phyloP scores from a whole-genome alignment of 306 rosid species.

The Acacia crassicarpa region DNA sequence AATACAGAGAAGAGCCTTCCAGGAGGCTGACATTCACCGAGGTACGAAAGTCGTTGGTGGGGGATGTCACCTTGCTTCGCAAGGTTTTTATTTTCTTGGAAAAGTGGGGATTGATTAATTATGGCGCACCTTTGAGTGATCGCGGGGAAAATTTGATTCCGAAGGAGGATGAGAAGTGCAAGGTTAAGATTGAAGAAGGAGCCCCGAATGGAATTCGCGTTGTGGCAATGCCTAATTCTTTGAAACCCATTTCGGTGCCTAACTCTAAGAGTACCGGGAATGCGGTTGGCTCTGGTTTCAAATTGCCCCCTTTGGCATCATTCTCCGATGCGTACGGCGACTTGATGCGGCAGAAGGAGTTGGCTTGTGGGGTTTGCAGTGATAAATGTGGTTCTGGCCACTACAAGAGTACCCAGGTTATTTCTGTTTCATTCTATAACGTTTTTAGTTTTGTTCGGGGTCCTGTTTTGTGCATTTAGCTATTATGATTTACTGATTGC shows the following conservation, averaged over 20 bases:
- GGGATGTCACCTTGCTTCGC: conserved; percentile 71
- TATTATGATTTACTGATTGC: neutral
- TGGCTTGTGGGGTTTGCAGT: conserved; percentile 65
- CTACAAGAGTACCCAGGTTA: conserved; percentile 64
- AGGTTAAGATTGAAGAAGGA: conserved; percentile 70
- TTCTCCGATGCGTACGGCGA: conserved; percentile 65
- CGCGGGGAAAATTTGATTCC: conserved; percentile 25
- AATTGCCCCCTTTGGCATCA: conserved; percentile 68
- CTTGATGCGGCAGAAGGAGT: conserved; percentile 42
- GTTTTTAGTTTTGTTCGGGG: neutral
- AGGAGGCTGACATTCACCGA: conserved; percentile 86
- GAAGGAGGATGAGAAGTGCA: conserved; percentile 37
- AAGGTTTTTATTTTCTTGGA: conserved; percentile 78
- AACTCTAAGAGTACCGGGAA: conserved; percentile 19
- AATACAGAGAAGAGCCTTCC: conserved; percentile 84
- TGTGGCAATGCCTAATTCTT: conserved; percentile 71
- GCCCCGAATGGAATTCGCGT: conserved; percentile 84
- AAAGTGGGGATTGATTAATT: conserved; percentile 80
- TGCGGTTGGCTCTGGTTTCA: conserved; percentile 36
- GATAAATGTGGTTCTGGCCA: conserved; percentile 56
- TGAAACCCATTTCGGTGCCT: conserved; percentile 56
- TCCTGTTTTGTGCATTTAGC: neutral
- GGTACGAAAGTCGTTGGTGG: conserved; percentile 79
- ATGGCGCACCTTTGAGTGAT: conserved; percentile 39
- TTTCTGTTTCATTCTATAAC: neutral